Base-by-base conservation (phyloP, 495 filamentous ascomycete genomes). In the Letharia columbiana region DNA sequence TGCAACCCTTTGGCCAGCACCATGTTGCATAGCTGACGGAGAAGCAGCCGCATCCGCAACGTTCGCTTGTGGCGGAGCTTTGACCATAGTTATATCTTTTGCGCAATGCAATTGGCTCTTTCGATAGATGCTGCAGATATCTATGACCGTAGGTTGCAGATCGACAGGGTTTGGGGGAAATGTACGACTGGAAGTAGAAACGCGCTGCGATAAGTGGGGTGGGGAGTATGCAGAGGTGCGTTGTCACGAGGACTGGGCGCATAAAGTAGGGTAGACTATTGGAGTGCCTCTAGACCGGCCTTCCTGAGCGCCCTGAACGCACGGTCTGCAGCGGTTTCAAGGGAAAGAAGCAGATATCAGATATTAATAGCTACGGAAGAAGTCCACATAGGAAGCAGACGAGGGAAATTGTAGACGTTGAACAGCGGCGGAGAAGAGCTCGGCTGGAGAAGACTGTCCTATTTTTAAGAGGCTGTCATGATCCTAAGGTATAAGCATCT, bases 161-260 rank as follows among this genome's bases (percentile, higher is more conserved):
- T 66, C 41, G 47, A 61, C 64, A 62, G 47, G 15, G 31, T 44
- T 66, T 44, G 11, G 44, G 47, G 59, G 13, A 66, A 40, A 50
- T n/a, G 28, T 28, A 40, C 15, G 39, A 49, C 64, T 54, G 37
- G 44, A 61, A 45, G 23, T 61, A 61, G 64, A 56, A 61, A 61
- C 45, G 64, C 58, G 64, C n/a, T 40, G 57, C 40, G 35, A 52
- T 58, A 40, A 61, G 58, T 61, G 42, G 58, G 58, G 45, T 42
- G 39, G 45, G 64, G 57, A 39, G 23, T 44, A 66, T 66, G 64
- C 64, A 66, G 39, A 54, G 41, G 44, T 66, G 64, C 64, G 64
- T 66, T 66, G 64, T 58, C 64, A 62, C 59, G 37, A 61, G 45
- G 47, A 60, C 33, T 33, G 44, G 31, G 18, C 56, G 64, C 64